Evolutionary conservation across 306 rosid genomes (phyloP).

Genomic region (Cyclanthera cordifolia): DNA sequence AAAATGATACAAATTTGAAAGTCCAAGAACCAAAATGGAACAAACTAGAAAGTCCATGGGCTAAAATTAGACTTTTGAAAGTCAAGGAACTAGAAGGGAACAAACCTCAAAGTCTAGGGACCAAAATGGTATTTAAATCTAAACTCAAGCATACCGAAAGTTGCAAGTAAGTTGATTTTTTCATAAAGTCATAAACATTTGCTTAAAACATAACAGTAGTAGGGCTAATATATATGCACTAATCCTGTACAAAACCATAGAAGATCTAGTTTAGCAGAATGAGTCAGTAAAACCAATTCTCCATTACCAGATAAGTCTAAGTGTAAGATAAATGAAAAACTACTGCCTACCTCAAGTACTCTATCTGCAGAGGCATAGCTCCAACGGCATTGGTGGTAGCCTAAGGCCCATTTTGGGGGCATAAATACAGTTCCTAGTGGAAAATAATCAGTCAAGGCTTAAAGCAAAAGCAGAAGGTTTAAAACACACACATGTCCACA

Average conservation of each 20-base stretch:
- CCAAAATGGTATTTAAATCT: too few species aligned
- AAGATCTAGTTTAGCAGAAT: neutral
- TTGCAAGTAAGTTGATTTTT: neutral
- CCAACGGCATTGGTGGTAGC: slow-evolving; percentile 91
- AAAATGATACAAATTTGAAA: too few species aligned
- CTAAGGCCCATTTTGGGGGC: slow-evolving; percentile 95
- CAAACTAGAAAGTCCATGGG: too few species aligned
- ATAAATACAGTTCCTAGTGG: slow-evolving; percentile 59
- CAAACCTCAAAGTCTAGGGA: too few species aligned
- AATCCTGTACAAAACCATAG: neutral
- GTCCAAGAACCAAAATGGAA: too few species aligned
- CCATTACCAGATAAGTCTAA: neutral
- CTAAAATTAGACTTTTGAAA: too few species aligned
- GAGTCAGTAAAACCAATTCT: neutral
- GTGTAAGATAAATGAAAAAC: neutral
- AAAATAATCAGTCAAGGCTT: slow-evolving; percentile 4
- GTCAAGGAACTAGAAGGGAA: too few species aligned
- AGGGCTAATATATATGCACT: neutral
- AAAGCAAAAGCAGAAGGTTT: neutral
- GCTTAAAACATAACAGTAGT: neutral
- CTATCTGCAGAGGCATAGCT: slow-evolving; percentile 61
- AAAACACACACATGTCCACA: neutral
- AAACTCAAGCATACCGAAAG: neutral
- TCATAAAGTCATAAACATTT: neutral
- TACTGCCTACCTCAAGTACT: slow-evolving; percentile 52